Base-by-base conservation (phyloP, 2,329 filamentous ascomycete species). In the Ophiostoma angusticollis region DNA sequence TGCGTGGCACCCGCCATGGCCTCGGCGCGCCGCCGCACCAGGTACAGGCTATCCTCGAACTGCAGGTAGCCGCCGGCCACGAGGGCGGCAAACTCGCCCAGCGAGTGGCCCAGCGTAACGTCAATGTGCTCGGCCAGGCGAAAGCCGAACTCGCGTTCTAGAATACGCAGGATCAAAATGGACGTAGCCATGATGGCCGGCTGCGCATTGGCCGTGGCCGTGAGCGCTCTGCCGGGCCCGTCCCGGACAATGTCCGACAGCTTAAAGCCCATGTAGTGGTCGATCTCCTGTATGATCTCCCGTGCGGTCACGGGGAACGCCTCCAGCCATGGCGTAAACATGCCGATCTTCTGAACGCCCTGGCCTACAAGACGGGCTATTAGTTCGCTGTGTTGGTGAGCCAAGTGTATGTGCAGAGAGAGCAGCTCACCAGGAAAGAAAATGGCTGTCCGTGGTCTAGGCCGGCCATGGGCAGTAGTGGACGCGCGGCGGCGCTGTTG, bases 171-270 rank as follows among this genome's bases (percentile, higher is more conserved):
- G 53, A 95, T 93, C 43, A 94, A 72, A 54, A 95, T 78, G 21
- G 84, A 93, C 4, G 85, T 91, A 12, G 86, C 84, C 85, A 96
- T 93, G 58, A 95, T 94, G 51, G 89, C 87, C 2, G 89, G 89
- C 59, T 96, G 89, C 4, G 89, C 83, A 55, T 93, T 87, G 47
- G 82, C 75, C 5, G 89, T 95, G 41, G 75, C 72, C 29, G 84
- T 93, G 40, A 96, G 74, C 37, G 69, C 62, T 40, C 74, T 76
- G 50, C 82, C 84, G 2, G 89, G 83, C 0, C 89, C 87, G 21
- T 83, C 67, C 43, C 79, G 76, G 49, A 95, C 94, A 43, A 89
- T 70, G 19, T 70, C 67, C 28, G 84, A 86, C 41, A 96, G 70
- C 46, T 78, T 78, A 52, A 79, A 77, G 49, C 80, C 73, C 51